phyloP scores from a whole-genome alignment of 208 protist species.

The Acanthamoeba lenticulata region DNA sequence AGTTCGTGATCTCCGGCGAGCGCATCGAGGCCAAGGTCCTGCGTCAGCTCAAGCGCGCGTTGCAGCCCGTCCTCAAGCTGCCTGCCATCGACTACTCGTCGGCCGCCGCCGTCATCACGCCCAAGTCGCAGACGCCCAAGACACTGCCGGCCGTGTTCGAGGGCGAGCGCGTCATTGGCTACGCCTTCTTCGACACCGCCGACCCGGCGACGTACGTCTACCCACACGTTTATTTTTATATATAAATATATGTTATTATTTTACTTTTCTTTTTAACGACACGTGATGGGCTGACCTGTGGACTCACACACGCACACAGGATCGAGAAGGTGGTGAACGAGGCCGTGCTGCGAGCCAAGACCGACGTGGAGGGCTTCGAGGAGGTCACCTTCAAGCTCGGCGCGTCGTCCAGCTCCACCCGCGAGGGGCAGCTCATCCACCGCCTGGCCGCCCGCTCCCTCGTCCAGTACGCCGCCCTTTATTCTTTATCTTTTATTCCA shows the following conservation, averaged over 20 bases:
- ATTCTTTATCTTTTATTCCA: too few species aligned
- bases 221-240: too few species aligned
- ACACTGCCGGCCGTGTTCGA: slow-evolving; percentile 69
- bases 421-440: slow-evolving; percentile 61
- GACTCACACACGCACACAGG: not conserved
- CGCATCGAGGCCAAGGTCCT: slow-evolving; percentile 69
- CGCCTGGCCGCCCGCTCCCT: slow-evolving; percentile 71
- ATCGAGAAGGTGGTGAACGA: not conserved
- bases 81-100: not conserved
- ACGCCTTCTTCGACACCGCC: slow-evolving; percentile 39
- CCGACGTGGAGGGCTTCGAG: not conserved
- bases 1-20: slow-evolving; percentile 73
- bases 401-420: not conserved
- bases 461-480: too few species aligned
- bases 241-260: too few species aligned
- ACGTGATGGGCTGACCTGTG: not conserved
- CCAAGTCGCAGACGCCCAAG: slow-evolving; percentile 69
- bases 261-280: not conserved
- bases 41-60: slow-evolving; percentile 72
- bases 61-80: slow-evolving; percentile 67
- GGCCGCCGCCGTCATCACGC: not conserved
- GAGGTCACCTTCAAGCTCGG: not conserved
- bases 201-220: not conserved
- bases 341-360: not conserved
- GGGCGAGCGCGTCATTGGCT: slow-evolving; percentile 70